Percentiles rank a stretch among this genome's conserved stretches.
Conservation (phyloP, 306 rosid genomes). For the Cajanus cajan region DNA sequence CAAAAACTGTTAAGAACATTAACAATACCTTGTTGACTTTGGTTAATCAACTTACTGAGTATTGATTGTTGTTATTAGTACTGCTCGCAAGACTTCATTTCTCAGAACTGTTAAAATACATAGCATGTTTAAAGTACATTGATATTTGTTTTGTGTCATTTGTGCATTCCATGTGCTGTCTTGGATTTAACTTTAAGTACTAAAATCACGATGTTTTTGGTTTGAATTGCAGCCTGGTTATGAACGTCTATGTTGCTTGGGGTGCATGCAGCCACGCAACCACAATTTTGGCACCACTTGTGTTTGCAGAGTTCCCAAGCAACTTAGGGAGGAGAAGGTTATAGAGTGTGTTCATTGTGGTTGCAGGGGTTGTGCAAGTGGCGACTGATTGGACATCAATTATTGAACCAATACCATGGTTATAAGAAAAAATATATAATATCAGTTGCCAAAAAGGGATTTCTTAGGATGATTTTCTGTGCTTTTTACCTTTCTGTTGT, state of each 20-base stretch:
- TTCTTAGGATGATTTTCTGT: slow-evolving; percentile 12
- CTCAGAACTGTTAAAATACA: background rate
- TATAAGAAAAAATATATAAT: too few relatives aligned
- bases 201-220: background rate
- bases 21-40: too few relatives aligned
- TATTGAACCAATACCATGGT: too few relatives aligned
- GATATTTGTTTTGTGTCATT: background rate
- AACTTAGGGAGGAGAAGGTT: slow-evolving; percentile 85
- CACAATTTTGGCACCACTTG: slow-evolving; percentile 91
- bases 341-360: slow-evolving; percentile 92
- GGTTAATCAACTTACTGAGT: background rate
- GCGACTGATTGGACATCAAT: slow-evolving; percentile 49
- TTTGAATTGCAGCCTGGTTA: slow-evolving; percentile 73
- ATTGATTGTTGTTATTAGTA: background rate
- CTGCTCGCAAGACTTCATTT: background rate
- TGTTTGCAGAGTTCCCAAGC: slow-evolving; percentile 87
- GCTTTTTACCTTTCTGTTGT: background rate
- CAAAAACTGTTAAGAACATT: background rate
- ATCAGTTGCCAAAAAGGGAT: background rate
- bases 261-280: slow-evolving; percentile 92
- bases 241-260: slow-evolving; percentile 81
- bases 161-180: background rate
- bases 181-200: background rate
- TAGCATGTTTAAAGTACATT: background rate
- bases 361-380: slow-evolving; percentile 91